Conservation (phyloP, 169 alveolate genomes). For the Eimeria acervulina region DNA sequence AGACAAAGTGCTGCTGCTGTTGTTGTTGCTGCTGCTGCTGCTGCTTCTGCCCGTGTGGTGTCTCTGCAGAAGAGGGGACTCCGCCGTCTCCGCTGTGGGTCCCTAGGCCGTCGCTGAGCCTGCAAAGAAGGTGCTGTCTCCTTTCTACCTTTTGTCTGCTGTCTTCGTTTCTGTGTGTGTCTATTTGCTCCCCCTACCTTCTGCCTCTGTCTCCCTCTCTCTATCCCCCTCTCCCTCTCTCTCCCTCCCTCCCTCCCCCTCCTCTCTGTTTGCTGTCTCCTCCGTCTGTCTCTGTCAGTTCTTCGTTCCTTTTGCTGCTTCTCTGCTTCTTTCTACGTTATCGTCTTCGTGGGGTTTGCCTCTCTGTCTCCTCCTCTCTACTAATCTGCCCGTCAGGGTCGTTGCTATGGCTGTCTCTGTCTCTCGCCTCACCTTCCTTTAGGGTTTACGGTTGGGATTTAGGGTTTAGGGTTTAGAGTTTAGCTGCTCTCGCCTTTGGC, state of each 20-base stretch:
- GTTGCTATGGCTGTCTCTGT: too few species aligned
- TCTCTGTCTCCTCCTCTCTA: too few species aligned
- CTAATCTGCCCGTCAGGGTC: too few species aligned
- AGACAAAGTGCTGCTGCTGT: not conserved
- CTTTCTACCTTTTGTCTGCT: too few species aligned
- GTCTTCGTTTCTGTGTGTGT: too few species aligned
- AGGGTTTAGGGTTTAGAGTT: too few species aligned
- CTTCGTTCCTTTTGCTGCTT: too few species aligned
- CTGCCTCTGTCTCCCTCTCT: not conserved
- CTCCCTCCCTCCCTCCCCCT: not conserved
- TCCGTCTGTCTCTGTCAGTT: not conserved
- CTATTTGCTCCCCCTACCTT: not conserved
- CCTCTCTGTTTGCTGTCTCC: not conserved
- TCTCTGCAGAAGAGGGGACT: constrained; percentile 2
- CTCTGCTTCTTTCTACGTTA: too few species aligned
- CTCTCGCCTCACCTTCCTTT: too few species aligned
- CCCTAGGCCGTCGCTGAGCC: not conserved
- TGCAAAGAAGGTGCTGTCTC: not conserved
- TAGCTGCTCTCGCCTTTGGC: too few species aligned
- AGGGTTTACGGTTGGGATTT: too few species aligned
- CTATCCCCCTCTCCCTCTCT: not conserved
- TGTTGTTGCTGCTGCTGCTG: not conserved
- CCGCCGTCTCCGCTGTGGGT: constrained; percentile 4
- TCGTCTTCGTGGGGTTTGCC: too few species aligned
- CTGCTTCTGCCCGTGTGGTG: not conserved